Evolutionary conservation across 2,329 filamentous ascomycete species (phyloP), one percentile per base, ranked within the genome.

Genomic region (Thelonectria rubi): DNA sequence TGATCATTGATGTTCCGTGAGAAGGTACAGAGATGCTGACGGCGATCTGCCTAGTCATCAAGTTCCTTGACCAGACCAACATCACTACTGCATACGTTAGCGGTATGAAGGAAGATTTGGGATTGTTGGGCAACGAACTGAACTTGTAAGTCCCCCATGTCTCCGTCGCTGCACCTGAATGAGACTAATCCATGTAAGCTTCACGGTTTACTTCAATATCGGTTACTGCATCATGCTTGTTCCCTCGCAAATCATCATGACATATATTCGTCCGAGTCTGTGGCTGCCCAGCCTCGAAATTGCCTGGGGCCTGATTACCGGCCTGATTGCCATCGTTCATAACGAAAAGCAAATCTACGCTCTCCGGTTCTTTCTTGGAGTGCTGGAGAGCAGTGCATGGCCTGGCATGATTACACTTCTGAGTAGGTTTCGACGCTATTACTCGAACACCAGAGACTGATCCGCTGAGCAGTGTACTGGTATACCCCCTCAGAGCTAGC

Each of bases 201-300:
- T 78, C 58, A 73, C 71, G 54, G 81, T 83, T 2, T 81, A 80
- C 45, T 89, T 85, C 79, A 87, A 83, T 0, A 78, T 84, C 2
- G 86, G 86, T n/a, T 89, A 88, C 65, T 81, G 86, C 2, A 75
- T 88, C 75, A 74, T 76, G 40, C 72, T 78, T 49, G 72, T 74
- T 49, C 74, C 76, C 0, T 76, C 73, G 21, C 78, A 76, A 59
- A 65, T 79, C 40, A 74, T 79, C 69, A 70, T 75, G 68, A 78
- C 73, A 8, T 71, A 74, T 50, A 71, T 79, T 20, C 73, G 75
- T 7, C 76, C 77, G 2, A 75, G 73, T 15, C 67, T 77, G 46
- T 78, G 74, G 74, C 74, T 80, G 9, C 77, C 77, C 0, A 66
- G 70, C 1, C 72, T 76, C 34, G 78, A 79, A 32, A 59, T 71